Evolutionary conservation across 768 basidiomycete species (phyloP).

Genomic region (Mycena kentingensis): DNA sequence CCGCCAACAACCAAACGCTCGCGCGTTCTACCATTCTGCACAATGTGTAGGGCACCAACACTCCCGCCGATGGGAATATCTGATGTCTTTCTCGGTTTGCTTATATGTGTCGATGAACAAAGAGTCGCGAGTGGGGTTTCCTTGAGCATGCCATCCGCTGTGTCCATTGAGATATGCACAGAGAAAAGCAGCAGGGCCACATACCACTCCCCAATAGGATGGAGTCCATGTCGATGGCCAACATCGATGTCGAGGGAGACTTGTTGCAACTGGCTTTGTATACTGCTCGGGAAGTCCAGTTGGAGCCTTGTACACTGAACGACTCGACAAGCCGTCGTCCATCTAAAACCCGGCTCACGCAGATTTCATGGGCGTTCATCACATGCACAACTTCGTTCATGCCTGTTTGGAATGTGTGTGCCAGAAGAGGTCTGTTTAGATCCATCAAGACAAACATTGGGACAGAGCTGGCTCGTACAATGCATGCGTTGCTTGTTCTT

Average conservation of each 20-base stretch:
- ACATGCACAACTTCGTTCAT: conserved; percentile 28
- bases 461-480: too few species aligned
- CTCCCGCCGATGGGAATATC: conserved; percentile 47
- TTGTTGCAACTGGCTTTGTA: conserved; percentile 9
- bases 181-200: conserved; percentile 27
- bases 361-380: conserved; percentile 24
- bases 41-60: conserved; percentile 53
- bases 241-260: conserved; percentile 37
- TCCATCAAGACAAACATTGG: neutral
- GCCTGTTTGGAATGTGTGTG: conserved; percentile 25
- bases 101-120: conserved; percentile 27
- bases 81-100: conserved; percentile 41
- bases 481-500: too few species aligned
- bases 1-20: conserved; percentile 73
- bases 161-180: conserved; percentile 13
- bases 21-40: conserved; percentile 58
- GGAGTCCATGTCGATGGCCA: conserved; percentile 58
- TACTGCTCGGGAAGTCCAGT: neutral
- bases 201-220: conserved; percentile 69
- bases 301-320: conserved; percentile 1
- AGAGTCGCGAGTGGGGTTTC: conserved; percentile 47
- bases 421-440: conserved; percentile 15
- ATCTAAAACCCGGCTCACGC: conserved; percentile 21
- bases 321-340: conserved; percentile 20
- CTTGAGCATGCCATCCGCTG: conserved; percentile 57